Conservation (phyloP, 331 rosid genomes). For the Dryas integrifolia region DNA sequence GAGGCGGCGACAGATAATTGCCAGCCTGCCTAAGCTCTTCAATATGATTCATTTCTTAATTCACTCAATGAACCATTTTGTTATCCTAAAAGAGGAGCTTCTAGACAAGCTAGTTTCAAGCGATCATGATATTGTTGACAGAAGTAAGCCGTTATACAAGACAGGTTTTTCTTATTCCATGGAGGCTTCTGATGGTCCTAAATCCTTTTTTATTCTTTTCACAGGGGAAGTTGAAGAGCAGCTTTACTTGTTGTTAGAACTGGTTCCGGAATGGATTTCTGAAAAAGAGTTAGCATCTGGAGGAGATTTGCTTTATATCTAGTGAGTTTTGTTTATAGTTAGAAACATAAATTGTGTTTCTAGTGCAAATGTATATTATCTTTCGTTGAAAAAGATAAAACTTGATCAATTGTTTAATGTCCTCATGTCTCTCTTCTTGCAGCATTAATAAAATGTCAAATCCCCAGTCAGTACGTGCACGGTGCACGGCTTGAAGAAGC, state of each 20-base stretch:
- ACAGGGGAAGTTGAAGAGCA: slow-evolving; percentile 77
- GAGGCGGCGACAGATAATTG: slow-evolving; percentile 57
- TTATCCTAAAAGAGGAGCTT: slow-evolving; percentile 70
- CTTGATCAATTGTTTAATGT: slow-evolving; percentile 14
- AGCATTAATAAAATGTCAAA: slow-evolving; percentile 53
- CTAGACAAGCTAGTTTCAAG: slow-evolving; percentile 54
- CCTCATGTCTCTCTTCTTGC: slow-evolving; percentile 18
- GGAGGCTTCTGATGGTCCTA: slow-evolving; percentile 19
- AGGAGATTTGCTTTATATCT: slow-evolving; percentile 48
- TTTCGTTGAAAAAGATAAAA: background rate
- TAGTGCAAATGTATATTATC: background rate
- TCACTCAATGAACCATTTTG: slow-evolving; percentile 51
- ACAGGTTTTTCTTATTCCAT: background rate
- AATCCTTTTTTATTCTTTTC: slow-evolving; percentile 19
- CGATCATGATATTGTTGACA: slow-evolving; percentile 49
- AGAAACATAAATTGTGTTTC: background rate
- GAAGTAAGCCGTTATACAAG: slow-evolving; percentile 45
- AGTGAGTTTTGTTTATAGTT: slow-evolving; percentile 44
- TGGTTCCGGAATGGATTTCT: slow-evolving; percentile 83
- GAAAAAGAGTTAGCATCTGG: slow-evolving; percentile 48
- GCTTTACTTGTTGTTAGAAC: slow-evolving; percentile 56
- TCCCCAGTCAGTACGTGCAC: slow-evolving; percentile 42
- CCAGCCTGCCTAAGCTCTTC: slow-evolving; percentile 74
- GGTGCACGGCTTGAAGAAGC: slow-evolving; percentile 64
- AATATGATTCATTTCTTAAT: slow-evolving; percentile 60